A percentile compares a stretch with the other conserved stretches of the same genome.
Evolutionary conservation across 345 rosid genomes (phyloP).

Genomic region (Linum tenue): DNA sequence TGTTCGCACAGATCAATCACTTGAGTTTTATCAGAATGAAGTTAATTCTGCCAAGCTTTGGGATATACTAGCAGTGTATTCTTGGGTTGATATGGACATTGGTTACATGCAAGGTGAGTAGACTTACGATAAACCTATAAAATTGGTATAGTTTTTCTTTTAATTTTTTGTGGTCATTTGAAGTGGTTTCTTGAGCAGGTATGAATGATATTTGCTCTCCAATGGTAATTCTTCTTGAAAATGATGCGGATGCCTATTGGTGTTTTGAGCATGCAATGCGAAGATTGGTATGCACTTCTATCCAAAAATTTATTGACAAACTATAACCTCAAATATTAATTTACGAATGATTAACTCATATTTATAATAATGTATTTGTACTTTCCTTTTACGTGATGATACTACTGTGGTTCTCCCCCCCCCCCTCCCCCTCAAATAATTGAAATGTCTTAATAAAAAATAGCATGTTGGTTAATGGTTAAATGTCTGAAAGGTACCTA

Average conservation of each 20-base stretch:
- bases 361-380: no score
- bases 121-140: slow-evolving; percentile 2
- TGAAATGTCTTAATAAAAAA: not conserved
- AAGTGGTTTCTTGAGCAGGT: slow-evolving; percentile 37
- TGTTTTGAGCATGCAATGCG: slow-evolving; percentile 92
- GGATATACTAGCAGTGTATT: slow-evolving; percentile 76
- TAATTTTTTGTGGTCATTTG: slow-evolving; percentile 1
- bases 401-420: no score
- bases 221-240: slow-evolving; percentile 74
- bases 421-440: no score
- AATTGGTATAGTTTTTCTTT: slow-evolving; percentile 3
- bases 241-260: slow-evolving; percentile 97
- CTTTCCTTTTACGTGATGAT: no score
- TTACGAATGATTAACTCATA: not conserved
- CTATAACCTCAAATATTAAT: not conserved
- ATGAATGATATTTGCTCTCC: slow-evolving; percentile 98
- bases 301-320: no score
- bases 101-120: slow-evolving; percentile 79
- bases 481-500: no score
- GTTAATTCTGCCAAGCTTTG: slow-evolving; percentile 70
- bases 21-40: slow-evolving; percentile 65
- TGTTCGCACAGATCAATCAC: slow-evolving; percentile 76
- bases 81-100: slow-evolving; percentile 84
- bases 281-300: slow-evolving; percentile 47
- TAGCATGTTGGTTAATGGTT: not conserved